Evolutionary conservation across 1,284 basidiomycete species (phyloP).

Genomic region (Xerocomus amazonicus): DNA sequence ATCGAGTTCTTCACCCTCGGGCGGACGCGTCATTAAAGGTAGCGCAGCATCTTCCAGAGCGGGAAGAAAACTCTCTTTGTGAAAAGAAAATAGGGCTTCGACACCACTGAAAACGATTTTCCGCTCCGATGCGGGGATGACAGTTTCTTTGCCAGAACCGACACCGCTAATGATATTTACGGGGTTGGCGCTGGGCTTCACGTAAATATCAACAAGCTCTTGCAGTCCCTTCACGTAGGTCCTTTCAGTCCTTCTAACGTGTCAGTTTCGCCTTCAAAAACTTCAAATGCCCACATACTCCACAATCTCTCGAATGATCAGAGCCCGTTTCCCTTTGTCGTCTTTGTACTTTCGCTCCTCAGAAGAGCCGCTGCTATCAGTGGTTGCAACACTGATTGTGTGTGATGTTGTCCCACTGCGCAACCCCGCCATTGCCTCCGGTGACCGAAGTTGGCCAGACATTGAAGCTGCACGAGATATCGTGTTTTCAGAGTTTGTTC

Average conservation of each 20-base stretch:
- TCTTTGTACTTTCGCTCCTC: constrained; percentile 87
- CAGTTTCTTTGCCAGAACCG: constrained; percentile 73
- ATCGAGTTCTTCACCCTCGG: constrained; percentile 53
- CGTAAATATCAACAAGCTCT: constrained; percentile 94
- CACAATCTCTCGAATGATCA: constrained; percentile 82
- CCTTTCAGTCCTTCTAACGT: constrained; percentile 74
- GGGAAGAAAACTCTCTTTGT: constrained; percentile 88
- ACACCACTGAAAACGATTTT: constrained; percentile 92
- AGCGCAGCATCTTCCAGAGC: constrained; percentile 75
- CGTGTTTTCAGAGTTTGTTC: constrained; percentile 42
- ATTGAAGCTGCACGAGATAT: constrained; percentile 40
- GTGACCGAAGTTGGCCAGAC: constrained; percentile 56
- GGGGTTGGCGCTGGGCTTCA: constrained; percentile 77
- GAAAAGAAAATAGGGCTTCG: constrained; percentile 89
- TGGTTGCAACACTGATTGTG: constrained; percentile 70
- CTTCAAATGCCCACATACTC: constrained; percentile 51
- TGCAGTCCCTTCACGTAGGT: constrained; percentile 92
- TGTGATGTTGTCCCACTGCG: constrained; percentile 58
- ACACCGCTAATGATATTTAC: constrained; percentile 68
- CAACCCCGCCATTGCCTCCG: constrained; percentile 54
- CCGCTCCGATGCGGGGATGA: constrained; percentile 85
- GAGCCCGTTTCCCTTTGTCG: constrained; percentile 75
- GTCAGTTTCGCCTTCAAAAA: constrained; percentile 14
- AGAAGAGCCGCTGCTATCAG: constrained; percentile 61
- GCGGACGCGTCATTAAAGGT: constrained; percentile 54